Base-by-base conservation (phyloP, 108 stramenopile genomes). In the Skeletonema tropicum region DNA sequence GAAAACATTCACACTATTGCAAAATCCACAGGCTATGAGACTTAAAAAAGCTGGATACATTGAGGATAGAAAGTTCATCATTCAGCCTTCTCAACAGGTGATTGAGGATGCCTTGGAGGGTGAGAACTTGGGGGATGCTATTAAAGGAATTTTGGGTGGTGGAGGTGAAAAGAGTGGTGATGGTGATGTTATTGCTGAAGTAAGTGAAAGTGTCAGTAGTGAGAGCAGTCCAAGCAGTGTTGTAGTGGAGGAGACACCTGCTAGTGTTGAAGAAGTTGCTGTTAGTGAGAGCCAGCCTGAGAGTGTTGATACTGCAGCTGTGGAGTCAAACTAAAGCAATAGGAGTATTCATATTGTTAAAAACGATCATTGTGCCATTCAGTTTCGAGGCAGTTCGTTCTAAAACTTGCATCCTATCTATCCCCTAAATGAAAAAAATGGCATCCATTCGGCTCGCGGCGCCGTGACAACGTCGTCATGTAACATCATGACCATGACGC, bases 1-100 rank as follows among this genome's bases (percentile, higher is more conserved):
- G 23, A 83, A 80, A 48, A 83, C 81, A 12, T 95, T 92, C 57
- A 91, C 90, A 21, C 76, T 95, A 14, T 71, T 92, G 17, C 60
- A 88, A 46, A 91, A 87, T 70, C 90, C 90, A 25, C 91, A 95
- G 61, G 90, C 90, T 11, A 92, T 91, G 94, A 72, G 92, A 33
- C 66, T 95, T 36, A 95, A 95, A 49, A 85, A 92, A 60, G 88
- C 86, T 17, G 94, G 93, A 25, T 89, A 90, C 38, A 91, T 90
- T 62, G 66, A 91, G 65, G 91, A 87, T 70, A 82, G 82, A 49
- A 88, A 86, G 57, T 94, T 94, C 71, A 46, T 94, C 38, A 89
- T 83, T 33, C 93, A 92, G 71, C 89, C 91, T 2, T 90, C 86
- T 23, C 68, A 88, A 52, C 88, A 91, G 45, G 84, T 89, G 15